Evolutionary conservation across 192 early-diverging fungal species (phyloP), one percentile per base, ranked within the genome.

Genomic region (Cetraspora pellucida): DNA sequence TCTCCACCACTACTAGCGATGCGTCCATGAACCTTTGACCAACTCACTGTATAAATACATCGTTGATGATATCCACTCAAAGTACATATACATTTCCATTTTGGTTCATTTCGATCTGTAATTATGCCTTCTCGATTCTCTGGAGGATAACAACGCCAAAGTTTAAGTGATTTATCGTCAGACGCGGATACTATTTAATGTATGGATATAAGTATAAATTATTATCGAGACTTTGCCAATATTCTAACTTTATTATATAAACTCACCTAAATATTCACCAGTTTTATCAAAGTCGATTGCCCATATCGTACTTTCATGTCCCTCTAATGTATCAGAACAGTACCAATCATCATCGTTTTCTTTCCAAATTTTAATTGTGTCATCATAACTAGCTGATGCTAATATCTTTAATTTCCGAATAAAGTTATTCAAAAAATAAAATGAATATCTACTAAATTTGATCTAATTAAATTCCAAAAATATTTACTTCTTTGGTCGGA

Each of bases 321-420:
- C 96, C 16, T 88, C 82, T 30, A 99, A 83, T 16, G 93, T 94
- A 58, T 93, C 93, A 23, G 91, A 89, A 75, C 93, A 95, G 78
- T 92, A 93, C 97, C 97, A 99, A 82, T 99, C 97, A 75, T 98
- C 97, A 72, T 94, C 92, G 73, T 98, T 93, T 37, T 99, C 96
- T 60, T 85, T 87, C 95, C 95, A 99, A 43, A 99, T 86, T 74
- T 93, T 91, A 69, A 99, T 91, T 4, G 95, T 95, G 77, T 99
- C 94, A 75, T 99, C 97, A 77, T 99, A 98, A 78, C 91, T 93
- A 9, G 92, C 93, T 9, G 93, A 96, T 3, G 88, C 94, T 9
- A 99, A 85, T 31, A 96, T 69, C 81, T 85, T 52, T 27, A 52
- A 45, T n/a, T 57, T 72, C 54, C 44, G 2, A 30, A 57, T 72